These are phyloP conservation scores for Dothiorella sarmentorum DNA, from an alignment of 2,329 filamentous ascomycete genomes.

Conservation along the genomic window DNA sequence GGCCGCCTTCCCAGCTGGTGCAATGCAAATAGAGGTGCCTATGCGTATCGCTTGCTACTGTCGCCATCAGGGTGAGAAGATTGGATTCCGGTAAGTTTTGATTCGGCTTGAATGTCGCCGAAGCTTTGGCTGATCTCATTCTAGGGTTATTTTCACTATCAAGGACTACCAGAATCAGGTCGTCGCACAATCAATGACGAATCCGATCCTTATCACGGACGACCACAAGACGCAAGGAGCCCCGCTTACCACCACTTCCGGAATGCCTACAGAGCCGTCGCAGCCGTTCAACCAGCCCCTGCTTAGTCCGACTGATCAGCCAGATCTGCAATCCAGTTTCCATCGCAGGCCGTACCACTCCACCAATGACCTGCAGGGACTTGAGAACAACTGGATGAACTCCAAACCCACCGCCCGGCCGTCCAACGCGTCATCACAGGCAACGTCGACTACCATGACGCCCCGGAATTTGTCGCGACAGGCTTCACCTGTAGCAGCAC, in stretches of 20 bases:
- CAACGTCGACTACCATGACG: conserved; percentile 49
- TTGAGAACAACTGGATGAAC: conserved; percentile 36
- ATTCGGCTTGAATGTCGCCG: too few relatives aligned
- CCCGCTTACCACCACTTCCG: conserved; percentile 33
- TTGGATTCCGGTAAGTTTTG: conserved; percentile 67
- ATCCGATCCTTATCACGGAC: conserved; percentile 91
- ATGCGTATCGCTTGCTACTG: conserved; percentile 98
- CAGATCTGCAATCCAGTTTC: conserved; percentile 40
- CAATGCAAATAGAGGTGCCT: conserved; percentile 75
- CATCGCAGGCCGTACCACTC: conserved; percentile 54
- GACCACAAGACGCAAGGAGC: conserved; percentile 79
- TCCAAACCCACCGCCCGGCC: not conserved
- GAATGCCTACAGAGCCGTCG: conserved; percentile 26
- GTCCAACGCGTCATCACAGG: conserved; percentile 26
- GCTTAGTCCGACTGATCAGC: conserved; percentile 1
- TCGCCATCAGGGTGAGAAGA: conserved; percentile 84
- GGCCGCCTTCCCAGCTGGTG: conserved; percentile 23
- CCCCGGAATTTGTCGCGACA: conserved; percentile 68
- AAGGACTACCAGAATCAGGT: conserved; percentile 74
- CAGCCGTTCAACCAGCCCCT: conserved; percentile 4
- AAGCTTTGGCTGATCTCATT: conserved; percentile 8
- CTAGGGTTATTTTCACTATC: conserved; percentile 79
- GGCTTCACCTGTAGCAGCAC: conserved; percentile 61
- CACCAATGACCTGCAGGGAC: conserved; percentile 59
- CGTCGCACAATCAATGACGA: conserved; percentile 78